A percentile compares a stretch with the other conserved stretches of the same genome.
These are phyloP conservation scores for Parmelia sp. DNA, from an alignment of 495 filamentous ascomycete genomes.

Conservation along the genomic window DNA sequence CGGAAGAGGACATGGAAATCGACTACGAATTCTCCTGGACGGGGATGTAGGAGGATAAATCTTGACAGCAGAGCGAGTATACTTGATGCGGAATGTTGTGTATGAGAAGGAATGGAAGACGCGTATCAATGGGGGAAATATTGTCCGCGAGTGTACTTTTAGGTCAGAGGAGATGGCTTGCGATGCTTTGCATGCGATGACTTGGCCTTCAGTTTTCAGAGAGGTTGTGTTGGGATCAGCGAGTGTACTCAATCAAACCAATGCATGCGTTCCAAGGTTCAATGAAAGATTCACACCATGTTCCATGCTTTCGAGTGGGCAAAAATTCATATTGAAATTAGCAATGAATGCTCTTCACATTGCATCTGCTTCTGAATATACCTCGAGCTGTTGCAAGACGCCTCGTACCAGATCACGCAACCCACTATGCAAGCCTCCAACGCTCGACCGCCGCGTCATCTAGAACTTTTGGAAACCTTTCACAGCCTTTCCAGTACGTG, in stretches of 20 bases:
- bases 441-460: slow-evolving; percentile 22
- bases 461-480: slow-evolving; percentile 99
- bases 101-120: neutral
- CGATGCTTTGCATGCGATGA: neutral
- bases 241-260: neutral
- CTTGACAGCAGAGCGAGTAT: neutral
- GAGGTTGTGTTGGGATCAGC: neutral
- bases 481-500: slow-evolving; percentile 90
- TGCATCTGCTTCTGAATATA: neutral
- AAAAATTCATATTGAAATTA: neutral
- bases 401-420: neutral
- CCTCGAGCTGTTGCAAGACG: neutral
- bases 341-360: neutral
- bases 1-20: neutral
- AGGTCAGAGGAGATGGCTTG: neutral
- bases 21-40: neutral
- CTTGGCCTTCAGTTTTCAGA: neutral
- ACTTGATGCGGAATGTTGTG: neutral
- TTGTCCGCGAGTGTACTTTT: neutral
- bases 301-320: neutral
- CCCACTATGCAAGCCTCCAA: neutral
- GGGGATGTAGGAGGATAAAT: neutral
- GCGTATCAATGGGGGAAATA: neutral
- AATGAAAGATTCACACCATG: neutral
- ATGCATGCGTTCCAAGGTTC: neutral